Evolutionary conservation across 2,329 filamentous ascomycete species (phyloP).

Genomic region (Rhytidhysteron rufulum): DNA sequence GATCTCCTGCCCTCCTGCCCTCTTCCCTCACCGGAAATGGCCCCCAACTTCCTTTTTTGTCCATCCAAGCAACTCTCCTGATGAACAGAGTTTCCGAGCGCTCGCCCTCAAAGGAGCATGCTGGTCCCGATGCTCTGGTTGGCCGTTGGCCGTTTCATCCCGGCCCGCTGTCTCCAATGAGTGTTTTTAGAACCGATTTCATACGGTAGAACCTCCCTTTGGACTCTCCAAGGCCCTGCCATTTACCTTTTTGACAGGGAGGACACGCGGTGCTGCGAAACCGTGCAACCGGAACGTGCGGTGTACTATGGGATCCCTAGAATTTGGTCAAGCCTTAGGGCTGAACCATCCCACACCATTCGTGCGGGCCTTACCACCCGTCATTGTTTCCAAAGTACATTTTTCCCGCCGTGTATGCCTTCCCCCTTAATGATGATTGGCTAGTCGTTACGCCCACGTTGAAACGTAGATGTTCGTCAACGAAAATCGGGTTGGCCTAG

Average conservation of each 20-base stretch:
- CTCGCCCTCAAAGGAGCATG: conserved; percentile 3
- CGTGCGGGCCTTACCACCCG: conserved; percentile 4
- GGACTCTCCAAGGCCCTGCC: too few species aligned
- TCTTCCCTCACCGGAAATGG: conserved; percentile 11
- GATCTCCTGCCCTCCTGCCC: conserved; percentile 4
- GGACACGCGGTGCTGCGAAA: background rate
- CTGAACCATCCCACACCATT: conserved; percentile 11
- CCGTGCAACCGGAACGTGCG: conserved; percentile 6
- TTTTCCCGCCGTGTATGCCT: conserved; percentile 3
- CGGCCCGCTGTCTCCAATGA: background rate
- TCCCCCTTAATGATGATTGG: too few species aligned
- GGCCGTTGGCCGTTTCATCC: conserved; percentile 2
- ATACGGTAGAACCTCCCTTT: too few species aligned
- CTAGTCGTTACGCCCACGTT: too few species aligned
- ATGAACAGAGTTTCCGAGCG: conserved; percentile 5
- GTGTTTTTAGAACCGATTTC: too few species aligned
- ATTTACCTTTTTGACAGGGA: too few species aligned
- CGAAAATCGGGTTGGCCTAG: too few species aligned
- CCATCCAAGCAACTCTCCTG: conserved; percentile 3
- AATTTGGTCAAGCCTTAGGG: conserved; percentile 10
- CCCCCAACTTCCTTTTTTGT: conserved; percentile 14
- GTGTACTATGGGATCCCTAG: conserved; percentile 8
- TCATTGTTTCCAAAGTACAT: conserved; percentile 5
- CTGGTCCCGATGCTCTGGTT: conserved; percentile 9
- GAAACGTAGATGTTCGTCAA: too few species aligned